Evolutionary conservation across 2,329 filamentous ascomycete genomes (phyloP).

Genomic region (Aureobasidium sp.): DNA sequence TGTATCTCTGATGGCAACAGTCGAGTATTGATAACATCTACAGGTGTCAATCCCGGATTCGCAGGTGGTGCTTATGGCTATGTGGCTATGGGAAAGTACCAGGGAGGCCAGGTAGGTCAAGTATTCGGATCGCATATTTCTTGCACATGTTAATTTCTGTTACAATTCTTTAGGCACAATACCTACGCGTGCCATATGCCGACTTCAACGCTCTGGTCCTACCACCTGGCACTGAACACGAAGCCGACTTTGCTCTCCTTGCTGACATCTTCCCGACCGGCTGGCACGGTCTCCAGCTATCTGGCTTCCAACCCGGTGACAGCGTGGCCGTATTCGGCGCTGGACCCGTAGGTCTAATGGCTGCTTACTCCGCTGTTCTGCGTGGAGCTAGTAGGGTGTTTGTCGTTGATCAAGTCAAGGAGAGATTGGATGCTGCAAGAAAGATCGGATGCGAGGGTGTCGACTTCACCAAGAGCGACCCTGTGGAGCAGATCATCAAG

Average conservation of each 20-base stretch:
- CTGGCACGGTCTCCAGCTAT: constrained; percentile 50
- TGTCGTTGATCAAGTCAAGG: constrained; percentile 55
- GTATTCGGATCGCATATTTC: too few species aligned
- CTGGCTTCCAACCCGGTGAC: constrained; percentile 54
- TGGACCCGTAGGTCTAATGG: constrained; percentile 56
- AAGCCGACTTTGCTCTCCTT: constrained; percentile 50
- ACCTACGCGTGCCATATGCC: constrained; percentile 56
- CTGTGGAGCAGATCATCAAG: constrained; percentile 52
- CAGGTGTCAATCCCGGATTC: constrained; percentile 48
- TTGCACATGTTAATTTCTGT: too few species aligned
- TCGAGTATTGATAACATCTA: neutral
- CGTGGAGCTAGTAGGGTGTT: constrained; percentile 54
- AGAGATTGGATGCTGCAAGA: constrained; percentile 50
- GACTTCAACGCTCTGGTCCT: constrained; percentile 59
- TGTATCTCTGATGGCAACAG: too few species aligned
- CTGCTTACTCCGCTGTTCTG: constrained; percentile 54
- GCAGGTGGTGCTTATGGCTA: constrained; percentile 54
- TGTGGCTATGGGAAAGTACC: constrained; percentile 39
- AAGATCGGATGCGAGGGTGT: constrained; percentile 56
- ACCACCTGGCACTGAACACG: constrained; percentile 52
- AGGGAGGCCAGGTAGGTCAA: constrained; percentile 39
- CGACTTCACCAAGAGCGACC: constrained; percentile 53
- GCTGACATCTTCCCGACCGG: constrained; percentile 45
- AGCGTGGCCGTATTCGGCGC: constrained; percentile 57
- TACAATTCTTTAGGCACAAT: constrained; percentile 41